Evolutionary conservation across 1,139 yeast genomes (phyloP).

Genomic region (Protomyces arabidopsidicola): DNA sequence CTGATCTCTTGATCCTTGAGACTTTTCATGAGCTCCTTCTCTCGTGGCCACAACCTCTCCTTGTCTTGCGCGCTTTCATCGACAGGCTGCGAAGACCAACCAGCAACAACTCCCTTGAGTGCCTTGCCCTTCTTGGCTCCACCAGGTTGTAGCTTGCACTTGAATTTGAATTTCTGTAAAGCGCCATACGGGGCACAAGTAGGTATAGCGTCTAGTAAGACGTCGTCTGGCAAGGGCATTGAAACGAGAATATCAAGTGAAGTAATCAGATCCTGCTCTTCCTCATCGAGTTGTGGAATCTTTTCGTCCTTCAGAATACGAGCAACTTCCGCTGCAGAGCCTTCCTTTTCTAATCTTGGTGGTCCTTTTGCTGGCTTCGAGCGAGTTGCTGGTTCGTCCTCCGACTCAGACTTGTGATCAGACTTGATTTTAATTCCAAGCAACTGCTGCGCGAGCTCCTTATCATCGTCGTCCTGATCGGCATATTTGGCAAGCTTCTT

Average conservation of each 20-base stretch:
- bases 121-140: constrained; percentile 84
- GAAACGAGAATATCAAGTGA: constrained; percentile 41
- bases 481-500: constrained; percentile 84
- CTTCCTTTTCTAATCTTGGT: constrained; percentile 32
- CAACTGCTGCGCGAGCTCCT: constrained; percentile 65
- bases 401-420: constrained; percentile 33
- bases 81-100: constrained; percentile 54
- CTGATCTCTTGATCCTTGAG: constrained; percentile 56
- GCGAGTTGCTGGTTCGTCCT: constrained; percentile 49
- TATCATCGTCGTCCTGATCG: constrained; percentile 88
- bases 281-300: constrained; percentile 38
- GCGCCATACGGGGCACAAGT: constrained; percentile 93
- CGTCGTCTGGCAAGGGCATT: constrained; percentile 42
- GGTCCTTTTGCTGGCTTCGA: constrained; percentile 37
- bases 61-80: constrained; percentile 51
- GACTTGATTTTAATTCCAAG: constrained; percentile 69
- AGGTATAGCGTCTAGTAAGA: constrained; percentile 62
- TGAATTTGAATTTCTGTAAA: constrained; percentile 67
- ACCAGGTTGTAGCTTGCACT: constrained; percentile 84
- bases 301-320: constrained; percentile 37
- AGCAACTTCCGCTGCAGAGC: constrained; percentile 29
- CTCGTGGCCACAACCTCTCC: constrained; percentile 65
- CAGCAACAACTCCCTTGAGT: constrained; percentile 49
- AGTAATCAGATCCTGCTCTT: constrained; percentile 35
- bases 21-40: constrained; percentile 54